These are phyloP conservation scores for Actinomortierella ambigua DNA, from an alignment of 371 early-diverging fungal species.

Conservation along the genomic window DNA sequence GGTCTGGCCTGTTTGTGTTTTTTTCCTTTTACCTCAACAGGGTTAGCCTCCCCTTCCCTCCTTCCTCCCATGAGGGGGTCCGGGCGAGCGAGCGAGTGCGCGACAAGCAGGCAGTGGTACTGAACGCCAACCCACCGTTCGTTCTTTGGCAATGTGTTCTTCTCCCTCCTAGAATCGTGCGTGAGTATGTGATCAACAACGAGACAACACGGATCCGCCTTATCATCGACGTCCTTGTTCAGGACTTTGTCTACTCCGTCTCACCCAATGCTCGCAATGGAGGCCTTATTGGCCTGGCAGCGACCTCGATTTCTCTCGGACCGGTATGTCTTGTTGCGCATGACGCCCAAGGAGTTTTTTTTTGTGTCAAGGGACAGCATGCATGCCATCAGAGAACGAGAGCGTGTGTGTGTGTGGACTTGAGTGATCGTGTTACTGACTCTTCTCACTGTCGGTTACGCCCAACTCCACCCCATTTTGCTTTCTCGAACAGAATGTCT, in stretches of 20 bases:
- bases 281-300: slow-evolving; percentile 90
- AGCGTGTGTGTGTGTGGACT: not conserved
- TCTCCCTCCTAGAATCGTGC: slow-evolving; percentile 59
- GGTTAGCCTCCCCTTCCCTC: too few species aligned
- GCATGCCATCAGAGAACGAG: too few species aligned
- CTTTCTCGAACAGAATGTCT: slow-evolving; percentile 55
- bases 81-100: too few species aligned
- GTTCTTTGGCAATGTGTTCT: not conserved
- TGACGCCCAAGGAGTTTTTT: too few species aligned
- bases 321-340: slow-evolving; percentile 51
- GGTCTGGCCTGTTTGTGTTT: not conserved
- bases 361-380: too few species aligned
- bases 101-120: too few species aligned
- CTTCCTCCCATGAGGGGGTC: too few species aligned
- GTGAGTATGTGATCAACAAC: slow-evolving; percentile 59
- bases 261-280: slow-evolving; percentile 86
- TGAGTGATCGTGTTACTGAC: not conserved
- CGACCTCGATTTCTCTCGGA: slow-evolving; percentile 86
- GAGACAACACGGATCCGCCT: slow-evolving; percentile 60
- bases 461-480: not conserved
- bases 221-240: slow-evolving; percentile 73
- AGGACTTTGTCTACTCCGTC: slow-evolving; percentile 84
- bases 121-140: not conserved
- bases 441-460: not conserved
- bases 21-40: too few species aligned